Conservation (phyloP, 2,329 filamentous ascomycete species). For the Trichoderma endophyticum region DNA sequence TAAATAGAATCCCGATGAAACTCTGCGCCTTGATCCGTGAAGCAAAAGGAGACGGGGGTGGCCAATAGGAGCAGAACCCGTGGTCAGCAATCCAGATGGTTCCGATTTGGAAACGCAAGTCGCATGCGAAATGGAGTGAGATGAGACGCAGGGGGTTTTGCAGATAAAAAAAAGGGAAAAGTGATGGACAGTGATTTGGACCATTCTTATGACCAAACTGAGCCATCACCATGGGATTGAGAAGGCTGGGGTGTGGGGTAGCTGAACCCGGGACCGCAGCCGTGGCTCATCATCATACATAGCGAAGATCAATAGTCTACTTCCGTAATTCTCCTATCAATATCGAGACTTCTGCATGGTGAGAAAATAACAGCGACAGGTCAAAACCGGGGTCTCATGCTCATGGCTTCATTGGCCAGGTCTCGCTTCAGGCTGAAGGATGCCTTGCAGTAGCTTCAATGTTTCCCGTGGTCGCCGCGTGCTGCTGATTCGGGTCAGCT, state of each 20-base stretch:
- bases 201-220: background rate
- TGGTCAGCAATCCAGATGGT: background rate
- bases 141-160: background rate
- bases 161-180: background rate
- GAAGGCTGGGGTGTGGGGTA: constrained; percentile 1
- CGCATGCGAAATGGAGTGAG: background rate
- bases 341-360: background rate
- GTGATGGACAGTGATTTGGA: background rate
- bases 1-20: background rate
- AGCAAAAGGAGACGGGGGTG: background rate
- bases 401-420: background rate
- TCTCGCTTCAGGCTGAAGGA: background rate
- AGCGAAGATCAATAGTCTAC: background rate
- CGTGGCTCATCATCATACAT: background rate
- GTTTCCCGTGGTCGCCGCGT: background rate
- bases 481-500: constrained; percentile 3
- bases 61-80: background rate
- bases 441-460: background rate
- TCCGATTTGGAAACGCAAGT: background rate
- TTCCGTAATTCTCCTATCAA: too few relatives aligned
- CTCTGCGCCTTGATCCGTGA: background rate
- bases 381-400: background rate
- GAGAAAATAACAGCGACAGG: background rate
- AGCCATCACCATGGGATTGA: background rate
- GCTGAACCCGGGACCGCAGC: background rate